phyloP scores from a whole-genome alignment of 192 early-diverging fungal genomes.

The Cladochytrium replicatum region DNA sequence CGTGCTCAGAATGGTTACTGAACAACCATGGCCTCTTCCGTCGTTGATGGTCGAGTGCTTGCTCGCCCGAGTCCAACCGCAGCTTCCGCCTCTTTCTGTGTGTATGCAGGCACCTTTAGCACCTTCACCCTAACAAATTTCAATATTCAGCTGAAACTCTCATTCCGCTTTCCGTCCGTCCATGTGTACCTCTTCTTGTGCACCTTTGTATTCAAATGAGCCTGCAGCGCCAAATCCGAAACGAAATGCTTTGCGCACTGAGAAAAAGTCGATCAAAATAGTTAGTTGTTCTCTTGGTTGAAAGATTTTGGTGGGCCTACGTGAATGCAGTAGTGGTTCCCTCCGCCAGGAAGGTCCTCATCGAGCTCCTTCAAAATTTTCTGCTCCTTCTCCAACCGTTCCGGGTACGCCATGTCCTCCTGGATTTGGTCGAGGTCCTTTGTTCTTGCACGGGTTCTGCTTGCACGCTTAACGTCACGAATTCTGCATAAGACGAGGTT shows the following conservation, averaged over 20 bases:
- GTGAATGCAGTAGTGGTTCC: slow-evolving; percentile 83
- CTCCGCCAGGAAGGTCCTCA: slow-evolving; percentile 81
- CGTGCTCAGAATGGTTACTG: no score
- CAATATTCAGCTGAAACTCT: not conserved
- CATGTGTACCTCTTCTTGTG: slow-evolving; percentile 64
- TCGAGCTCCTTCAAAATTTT: slow-evolving; percentile 40
- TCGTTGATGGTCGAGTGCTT: no score
- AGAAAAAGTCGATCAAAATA: not conserved
- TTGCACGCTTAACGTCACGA: slow-evolving; percentile 70
- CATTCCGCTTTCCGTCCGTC: not conserved
- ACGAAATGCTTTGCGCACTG: slow-evolving; percentile 65
- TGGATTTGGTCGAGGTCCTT: slow-evolving; percentile 96
- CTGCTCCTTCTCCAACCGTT: slow-evolving; percentile 43
- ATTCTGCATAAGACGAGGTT: no score
- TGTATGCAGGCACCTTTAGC: slow-evolving; percentile 75
- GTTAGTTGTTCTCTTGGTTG: not conserved
- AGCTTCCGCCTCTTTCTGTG: slow-evolving; percentile 69
- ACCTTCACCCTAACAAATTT: slow-evolving; percentile 57
- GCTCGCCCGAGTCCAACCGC: slow-evolving; percentile 46
- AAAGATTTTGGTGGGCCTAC: slow-evolving; percentile 12
- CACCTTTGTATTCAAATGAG: slow-evolving; percentile 67
- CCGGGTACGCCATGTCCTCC: slow-evolving; percentile 66
- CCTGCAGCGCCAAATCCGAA: slow-evolving; percentile 41
- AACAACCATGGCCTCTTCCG: no score
- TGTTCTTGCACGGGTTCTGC: slow-evolving; percentile 72